Conservation (phyloP, 805 yeast species). For the Suhomyces tanzawaensis region DNA sequence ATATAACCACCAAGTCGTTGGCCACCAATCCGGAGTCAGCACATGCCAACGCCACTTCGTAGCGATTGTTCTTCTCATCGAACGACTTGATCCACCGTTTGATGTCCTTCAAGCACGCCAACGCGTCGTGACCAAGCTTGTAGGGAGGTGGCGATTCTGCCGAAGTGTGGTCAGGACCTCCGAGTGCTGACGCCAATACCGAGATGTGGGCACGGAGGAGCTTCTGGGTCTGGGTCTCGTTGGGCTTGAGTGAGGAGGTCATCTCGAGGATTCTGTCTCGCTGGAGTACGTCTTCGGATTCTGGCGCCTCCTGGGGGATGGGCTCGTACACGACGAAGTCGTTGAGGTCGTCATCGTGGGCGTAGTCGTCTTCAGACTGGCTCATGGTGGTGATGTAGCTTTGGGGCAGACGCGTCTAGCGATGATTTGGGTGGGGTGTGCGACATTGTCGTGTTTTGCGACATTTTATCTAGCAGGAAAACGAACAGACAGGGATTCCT, state of each 20-base stretch:
- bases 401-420: too few species aligned
- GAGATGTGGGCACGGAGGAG: slow-evolving; percentile 70
- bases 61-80: slow-evolving; percentile 67
- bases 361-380: slow-evolving; percentile 9
- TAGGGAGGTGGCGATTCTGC: slow-evolving; percentile 51
- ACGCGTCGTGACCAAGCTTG: slow-evolving; percentile 82
- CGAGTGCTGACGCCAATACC: slow-evolving; percentile 81
- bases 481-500: too few species aligned
- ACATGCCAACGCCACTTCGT: slow-evolving; percentile 86
- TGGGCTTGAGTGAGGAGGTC: slow-evolving; percentile 26
- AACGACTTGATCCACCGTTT: slow-evolving; percentile 84
- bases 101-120: slow-evolving; percentile 81
- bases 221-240: slow-evolving; percentile 35
- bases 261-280: slow-evolving; percentile 25
- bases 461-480: too few species aligned
- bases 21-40: slow-evolving; percentile 72
- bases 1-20: slow-evolving; percentile 70
- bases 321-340: slow-evolving; percentile 37
- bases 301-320: slow-evolving; percentile 6
- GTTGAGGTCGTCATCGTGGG: slow-evolving; percentile 28
- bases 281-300: slow-evolving; percentile 13
- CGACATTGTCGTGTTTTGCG: too few species aligned
- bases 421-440: too few species aligned
- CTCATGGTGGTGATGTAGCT: slow-evolving; percentile 2
- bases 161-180: slow-evolving; percentile 77